phyloP scores from a whole-genome alignment of 495 filamentous ascomycete species.

The Penicillium longicatenatum region DNA sequence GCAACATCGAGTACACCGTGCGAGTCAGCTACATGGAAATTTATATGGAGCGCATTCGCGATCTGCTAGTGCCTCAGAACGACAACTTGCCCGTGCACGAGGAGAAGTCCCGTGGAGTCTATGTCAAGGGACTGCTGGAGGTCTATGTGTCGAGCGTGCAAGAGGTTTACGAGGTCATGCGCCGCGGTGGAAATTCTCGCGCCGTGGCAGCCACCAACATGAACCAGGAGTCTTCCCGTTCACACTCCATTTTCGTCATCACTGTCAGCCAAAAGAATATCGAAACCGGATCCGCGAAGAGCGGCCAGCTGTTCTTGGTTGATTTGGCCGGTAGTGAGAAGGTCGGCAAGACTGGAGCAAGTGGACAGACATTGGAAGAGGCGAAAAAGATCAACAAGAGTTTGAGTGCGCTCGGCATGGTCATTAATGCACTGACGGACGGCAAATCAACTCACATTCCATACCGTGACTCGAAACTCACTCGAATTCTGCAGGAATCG shows the following conservation, averaged over 20 bases:
- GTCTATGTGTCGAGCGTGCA: slow-evolving; percentile 94
- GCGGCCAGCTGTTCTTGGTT: slow-evolving; percentile 93
- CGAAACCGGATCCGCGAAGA: slow-evolving; percentile 94
- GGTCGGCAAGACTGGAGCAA: slow-evolving; percentile 97
- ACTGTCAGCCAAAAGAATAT: slow-evolving; percentile 98
- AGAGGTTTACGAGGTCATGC: slow-evolving; percentile 97
- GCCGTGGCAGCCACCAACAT: slow-evolving; percentile 99
- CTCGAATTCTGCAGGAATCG: slow-evolving; percentile 93
- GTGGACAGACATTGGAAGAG: slow-evolving; percentile 95
- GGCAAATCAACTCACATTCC: slow-evolving; percentile 98
- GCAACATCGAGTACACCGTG: slow-evolving; percentile 96
- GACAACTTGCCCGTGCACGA: slow-evolving; percentile 97
- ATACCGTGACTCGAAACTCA: slow-evolving; percentile 97
- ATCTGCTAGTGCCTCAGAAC: slow-evolving; percentile 87
- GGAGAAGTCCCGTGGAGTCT: slow-evolving; percentile 93
- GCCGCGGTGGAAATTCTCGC: slow-evolving; percentile 82
- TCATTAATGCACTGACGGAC: slow-evolving; percentile 96
- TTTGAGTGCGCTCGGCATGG: slow-evolving; percentile 96
- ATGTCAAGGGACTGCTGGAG: slow-evolving; percentile 93
- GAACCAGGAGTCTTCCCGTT: slow-evolving; percentile 98
- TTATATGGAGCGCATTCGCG: slow-evolving; percentile 98
- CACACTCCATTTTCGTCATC: slow-evolving; percentile 97
- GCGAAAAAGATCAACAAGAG: slow-evolving; percentile 99
- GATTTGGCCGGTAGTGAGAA: slow-evolving; percentile 98
- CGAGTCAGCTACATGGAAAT: slow-evolving; percentile 99